Evolutionary conservation across 495 filamentous ascomycete genomes (phyloP).

Genomic region (Hypoxylon crocopeplum): DNA sequence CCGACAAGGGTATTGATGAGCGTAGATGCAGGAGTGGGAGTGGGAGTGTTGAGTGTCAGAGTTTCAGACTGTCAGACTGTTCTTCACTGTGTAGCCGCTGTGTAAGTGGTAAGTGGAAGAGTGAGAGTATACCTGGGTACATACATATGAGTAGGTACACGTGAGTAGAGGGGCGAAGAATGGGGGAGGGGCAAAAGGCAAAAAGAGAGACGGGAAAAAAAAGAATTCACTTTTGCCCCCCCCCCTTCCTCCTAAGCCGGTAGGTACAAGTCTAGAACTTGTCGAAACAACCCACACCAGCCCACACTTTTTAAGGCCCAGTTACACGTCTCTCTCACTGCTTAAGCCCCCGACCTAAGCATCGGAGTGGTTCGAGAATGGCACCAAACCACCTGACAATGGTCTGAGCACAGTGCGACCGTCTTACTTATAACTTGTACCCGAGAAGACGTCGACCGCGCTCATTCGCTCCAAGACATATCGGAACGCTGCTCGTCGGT

Average conservation of each 20-base stretch:
- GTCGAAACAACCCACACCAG: slow-evolving; percentile 31
- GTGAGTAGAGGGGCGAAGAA: neutral
- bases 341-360: slow-evolving; percentile 18
- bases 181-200: slow-evolving; percentile 20
- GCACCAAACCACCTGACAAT: slow-evolving; percentile 38
- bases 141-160: neutral
- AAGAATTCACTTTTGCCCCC: too few species aligned
- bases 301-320: slow-evolving; percentile 27
- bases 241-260: too few species aligned
- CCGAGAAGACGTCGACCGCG: neutral
- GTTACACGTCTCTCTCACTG: slow-evolving; percentile 20
- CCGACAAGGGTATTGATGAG: slow-evolving; percentile 5
- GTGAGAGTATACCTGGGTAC: neutral
- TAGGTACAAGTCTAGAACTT: slow-evolving; percentile 26
- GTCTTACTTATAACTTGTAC: slow-evolving; percentile 5
- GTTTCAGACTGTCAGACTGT: slow-evolving; percentile 2
- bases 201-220: neutral
- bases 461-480: slow-evolving; percentile 11
- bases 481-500: slow-evolving; percentile 37
- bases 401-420: slow-evolving; percentile 38
- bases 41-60: too few species aligned
- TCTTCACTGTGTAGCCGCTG: neutral
- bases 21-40: slow-evolving; percentile 15
- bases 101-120: neutral
- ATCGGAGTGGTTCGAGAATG: slow-evolving; percentile 40